Percentiles rank a stretch among this genome's conserved stretches.
These are phyloP conservation scores for Colletotrichum horii DNA, from an alignment of 2,329 filamentous ascomycete species.

Conservation along the genomic window DNA sequence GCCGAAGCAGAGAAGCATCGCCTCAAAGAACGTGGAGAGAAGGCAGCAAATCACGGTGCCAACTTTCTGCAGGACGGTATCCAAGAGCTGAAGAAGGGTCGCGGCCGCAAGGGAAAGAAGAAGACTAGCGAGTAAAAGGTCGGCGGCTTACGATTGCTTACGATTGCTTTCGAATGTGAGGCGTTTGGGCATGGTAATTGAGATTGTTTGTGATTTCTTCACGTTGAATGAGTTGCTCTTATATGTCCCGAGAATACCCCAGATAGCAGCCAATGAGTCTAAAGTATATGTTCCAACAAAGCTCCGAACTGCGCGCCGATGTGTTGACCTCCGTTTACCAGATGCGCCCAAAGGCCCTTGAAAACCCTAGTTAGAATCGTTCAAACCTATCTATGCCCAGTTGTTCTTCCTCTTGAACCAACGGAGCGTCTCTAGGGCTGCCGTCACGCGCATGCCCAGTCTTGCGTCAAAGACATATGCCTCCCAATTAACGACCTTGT, in stretches of 20 bases:
- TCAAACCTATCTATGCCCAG: neutral
- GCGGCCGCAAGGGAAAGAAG: constrained; percentile 29
- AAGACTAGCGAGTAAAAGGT: neutral
- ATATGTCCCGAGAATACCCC: neutral
- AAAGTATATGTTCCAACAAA: neutral
- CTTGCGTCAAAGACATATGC: constrained; percentile 75
- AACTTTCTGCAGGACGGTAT: constrained; percentile 36
- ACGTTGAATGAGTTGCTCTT: neutral
- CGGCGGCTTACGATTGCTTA: neutral
- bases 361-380: neutral
- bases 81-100: constrained; percentile 7
- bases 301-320: neutral
- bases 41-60: constrained; percentile 37
- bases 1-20: constrained; percentile 63
- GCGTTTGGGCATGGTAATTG: neutral
- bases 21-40: constrained; percentile 46
- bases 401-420: constrained; percentile 55
- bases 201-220: neutral
- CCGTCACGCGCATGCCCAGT: constrained; percentile 75
- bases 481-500: constrained; percentile 74
- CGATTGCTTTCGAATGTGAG: neutral
- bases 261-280: neutral
- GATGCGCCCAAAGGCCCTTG: neutral
- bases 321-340: neutral
- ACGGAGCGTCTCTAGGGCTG: constrained; percentile 68